A percentile compares a stretch with the other conserved stretches of the same genome.
Conservation (phyloP, 2,329 filamentous ascomycete genomes). For the Phyllosticta citribraziliensis region DNA sequence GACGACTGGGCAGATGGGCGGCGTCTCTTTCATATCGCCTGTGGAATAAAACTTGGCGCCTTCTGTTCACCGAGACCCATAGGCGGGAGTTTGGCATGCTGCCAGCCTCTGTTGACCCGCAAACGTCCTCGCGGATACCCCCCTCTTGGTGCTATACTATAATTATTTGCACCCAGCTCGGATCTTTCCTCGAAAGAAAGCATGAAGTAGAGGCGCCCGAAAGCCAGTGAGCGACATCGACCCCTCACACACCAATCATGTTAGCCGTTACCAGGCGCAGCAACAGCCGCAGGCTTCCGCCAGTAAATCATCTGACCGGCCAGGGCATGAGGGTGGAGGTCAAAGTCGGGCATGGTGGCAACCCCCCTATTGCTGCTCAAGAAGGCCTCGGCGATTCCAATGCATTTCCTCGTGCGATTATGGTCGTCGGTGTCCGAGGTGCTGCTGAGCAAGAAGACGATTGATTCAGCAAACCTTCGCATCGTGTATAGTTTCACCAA, state of each 20-base stretch:
- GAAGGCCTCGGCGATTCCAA: constrained; percentile 20
- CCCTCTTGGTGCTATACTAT: too few relatives aligned
- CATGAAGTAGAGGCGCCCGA: too few relatives aligned
- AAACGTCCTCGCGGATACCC: too few relatives aligned
- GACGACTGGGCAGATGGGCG: too few relatives aligned
- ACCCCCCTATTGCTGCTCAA: constrained; percentile 13
- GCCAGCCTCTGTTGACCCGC: too few relatives aligned
- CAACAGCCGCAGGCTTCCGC: constrained; percentile 9
- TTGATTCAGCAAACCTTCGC: background rate
- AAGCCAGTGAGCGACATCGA: background rate
- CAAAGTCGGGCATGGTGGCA: constrained; percentile 19
- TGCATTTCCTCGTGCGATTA: constrained; percentile 11
- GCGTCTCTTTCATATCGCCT: too few relatives aligned
- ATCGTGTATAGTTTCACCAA: background rate
- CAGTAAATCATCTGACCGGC: constrained; percentile 25
- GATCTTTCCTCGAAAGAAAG: too few relatives aligned
- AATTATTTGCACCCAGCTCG: background rate
- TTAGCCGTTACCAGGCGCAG: background rate
- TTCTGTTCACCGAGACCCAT: too few relatives aligned
- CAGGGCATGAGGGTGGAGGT: constrained; percentile 22
- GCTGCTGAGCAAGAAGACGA: background rate
- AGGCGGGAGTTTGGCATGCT: too few relatives aligned
- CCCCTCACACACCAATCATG: background rate
- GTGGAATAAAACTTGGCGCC: too few relatives aligned
- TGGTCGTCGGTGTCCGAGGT: constrained; percentile 1